Conservation (phyloP, 2,329 filamentous ascomycete genomes). For the Pseudogymnoascus sp. region DNA sequence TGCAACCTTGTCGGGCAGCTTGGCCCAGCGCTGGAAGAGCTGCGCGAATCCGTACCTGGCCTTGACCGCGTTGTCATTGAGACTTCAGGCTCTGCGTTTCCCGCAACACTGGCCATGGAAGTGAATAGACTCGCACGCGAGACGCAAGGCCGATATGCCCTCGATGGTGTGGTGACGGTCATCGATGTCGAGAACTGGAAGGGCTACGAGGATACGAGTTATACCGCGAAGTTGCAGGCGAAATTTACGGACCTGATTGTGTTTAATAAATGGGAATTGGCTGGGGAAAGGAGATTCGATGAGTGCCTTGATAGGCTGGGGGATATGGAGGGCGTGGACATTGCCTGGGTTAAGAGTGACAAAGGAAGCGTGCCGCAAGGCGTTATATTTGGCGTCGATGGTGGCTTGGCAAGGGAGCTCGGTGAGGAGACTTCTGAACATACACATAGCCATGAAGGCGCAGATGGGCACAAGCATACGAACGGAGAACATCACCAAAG, state of each 20-base stretch:
- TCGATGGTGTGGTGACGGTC: conserved; percentile 65
- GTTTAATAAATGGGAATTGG: conserved; percentile 66
- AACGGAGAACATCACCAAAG: conserved; percentile 58
- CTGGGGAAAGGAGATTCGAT: conserved; percentile 55
- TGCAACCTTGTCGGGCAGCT: conserved; percentile 96
- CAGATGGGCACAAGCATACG: conserved; percentile 21
- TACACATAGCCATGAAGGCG: conserved; percentile 35
- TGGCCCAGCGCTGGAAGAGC: conserved; percentile 67
- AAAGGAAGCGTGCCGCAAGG: conserved; percentile 71
- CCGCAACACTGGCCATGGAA: conserved; percentile 64
- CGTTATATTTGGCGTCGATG: conserved; percentile 81
- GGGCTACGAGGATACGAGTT: conserved; percentile 64
- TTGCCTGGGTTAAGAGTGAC: conserved; percentile 78
- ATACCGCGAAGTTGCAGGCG: conserved; percentile 66
- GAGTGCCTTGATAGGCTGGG: conserved; percentile 59
- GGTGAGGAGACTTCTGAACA: conserved; percentile 37
- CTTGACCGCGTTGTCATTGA: conserved; percentile 92
- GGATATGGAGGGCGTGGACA: conserved; percentile 56
- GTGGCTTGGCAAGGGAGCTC: conserved; percentile 58
- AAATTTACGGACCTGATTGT: conserved; percentile 65
- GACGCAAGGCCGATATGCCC: conserved; percentile 47
- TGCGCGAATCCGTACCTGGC: conserved; percentile 43
- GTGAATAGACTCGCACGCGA: conserved; percentile 56
- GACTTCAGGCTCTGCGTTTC: conserved; percentile 63
- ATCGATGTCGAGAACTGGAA: conserved; percentile 73